phyloP scores from a whole-genome alignment of 352 stramenopile species.

The Phytopythium litorale region DNA sequence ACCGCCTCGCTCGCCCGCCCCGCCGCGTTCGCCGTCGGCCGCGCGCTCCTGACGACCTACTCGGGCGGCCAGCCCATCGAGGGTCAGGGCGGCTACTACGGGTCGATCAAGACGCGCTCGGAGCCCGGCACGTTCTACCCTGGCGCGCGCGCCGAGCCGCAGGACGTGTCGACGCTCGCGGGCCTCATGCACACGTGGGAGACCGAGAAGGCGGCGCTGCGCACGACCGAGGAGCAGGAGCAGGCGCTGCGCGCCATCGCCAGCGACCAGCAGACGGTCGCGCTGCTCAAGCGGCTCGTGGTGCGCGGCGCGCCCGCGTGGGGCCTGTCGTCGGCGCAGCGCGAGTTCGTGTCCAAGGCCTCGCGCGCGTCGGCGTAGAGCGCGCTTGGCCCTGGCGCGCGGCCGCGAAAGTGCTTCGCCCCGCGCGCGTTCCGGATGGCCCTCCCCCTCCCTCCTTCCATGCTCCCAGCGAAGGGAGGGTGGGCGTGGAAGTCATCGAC shows the following conservation, averaged over 20 bases:
- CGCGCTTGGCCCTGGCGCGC: neutral
- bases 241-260: slow-evolving; percentile 34
- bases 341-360: slow-evolving; percentile 68
- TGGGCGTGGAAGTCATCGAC: too few species aligned
- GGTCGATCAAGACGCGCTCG: slow-evolving; percentile 74
- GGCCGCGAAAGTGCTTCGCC: slow-evolving; percentile 11
- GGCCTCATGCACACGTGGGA: slow-evolving; percentile 62
- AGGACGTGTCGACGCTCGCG: slow-evolving; percentile 52
- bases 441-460: too few species aligned
- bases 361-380: slow-evolving; percentile 5
- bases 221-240: slow-evolving; percentile 29
- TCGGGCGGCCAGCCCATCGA: slow-evolving; percentile 85
- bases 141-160: slow-evolving; percentile 57
- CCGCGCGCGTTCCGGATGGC: neutral
- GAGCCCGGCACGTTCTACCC: slow-evolving; percentile 59
- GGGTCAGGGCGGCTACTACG: slow-evolving; percentile 91
- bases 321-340: slow-evolving; percentile 68
- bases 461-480: too few species aligned
- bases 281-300: slow-evolving; percentile 59
- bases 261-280: slow-evolving; percentile 28
- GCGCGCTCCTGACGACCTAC: slow-evolving; percentile 64
- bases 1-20: neutral
- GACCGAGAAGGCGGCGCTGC: slow-evolving; percentile 28
- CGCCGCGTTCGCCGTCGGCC: neutral
- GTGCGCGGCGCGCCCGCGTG: slow-evolving; percentile 72